Base-by-base conservation (phyloP, 345 rosid species). In the Gossypium thurberi region DNA sequence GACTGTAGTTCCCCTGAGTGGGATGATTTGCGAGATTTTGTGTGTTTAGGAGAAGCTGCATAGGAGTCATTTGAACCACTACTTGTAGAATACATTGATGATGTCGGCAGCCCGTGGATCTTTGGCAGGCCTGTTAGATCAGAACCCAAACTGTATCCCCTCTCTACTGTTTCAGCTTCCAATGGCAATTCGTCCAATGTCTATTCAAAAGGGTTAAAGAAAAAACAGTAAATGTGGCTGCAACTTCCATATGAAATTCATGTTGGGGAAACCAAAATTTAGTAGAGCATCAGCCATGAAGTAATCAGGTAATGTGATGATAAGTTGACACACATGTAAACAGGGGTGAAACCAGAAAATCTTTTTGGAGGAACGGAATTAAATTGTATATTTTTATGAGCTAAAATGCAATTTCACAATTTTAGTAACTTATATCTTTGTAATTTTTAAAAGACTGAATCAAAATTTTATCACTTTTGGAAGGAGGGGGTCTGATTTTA, bases 181-280 rank as follows among this genome's bases (percentile, higher is more conserved):
- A 93, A 70, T 8, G 98, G 99, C 81, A 96, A 81, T 83, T 93
- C 94, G 66, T 93, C 99, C 89, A 96, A 76, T 46, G 97, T 93
- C 99, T 96, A 80, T 48, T 23, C 15, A 65, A 63, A 20, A 50
- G 4, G 8, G 50, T 48, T 25, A 50, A 8, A 71, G 4, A 4
- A 21, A 53, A 26, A 26, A 1, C 1, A 15, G n/a, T 50, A 26
- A 68, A 68, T 50, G 1, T 28, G 40, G 13, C 25, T 10, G 53
- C 17, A 21, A 21, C 53, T 21, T 44, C 51, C 50, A 8, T 43
- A 13, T 0, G 10, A 0, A 43, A 3, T 28, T 50, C 17, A 50
- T 15, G 23, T 50, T 17, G 53, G 17, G 50, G 33, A 15, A 67
- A 47, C 10, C 26, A 46, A 23, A 66, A 10, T 43, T 47, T 20